Evolutionary conservation across 768 basidiomycete species (phyloP).

Genomic region (Mycena rosella): DNA sequence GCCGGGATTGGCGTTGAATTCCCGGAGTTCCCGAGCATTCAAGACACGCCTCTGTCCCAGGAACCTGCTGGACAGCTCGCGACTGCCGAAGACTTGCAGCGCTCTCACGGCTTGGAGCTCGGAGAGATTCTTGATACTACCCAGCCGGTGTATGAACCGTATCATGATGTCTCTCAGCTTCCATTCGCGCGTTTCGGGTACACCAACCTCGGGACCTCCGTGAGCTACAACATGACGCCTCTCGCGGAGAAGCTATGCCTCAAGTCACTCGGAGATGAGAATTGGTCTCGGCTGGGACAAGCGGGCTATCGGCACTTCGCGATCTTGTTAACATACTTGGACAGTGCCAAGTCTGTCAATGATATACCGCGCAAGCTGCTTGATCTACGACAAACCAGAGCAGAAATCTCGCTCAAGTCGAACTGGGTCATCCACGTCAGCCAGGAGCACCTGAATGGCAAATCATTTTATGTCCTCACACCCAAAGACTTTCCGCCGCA

Average conservation of each 20-base stretch:
- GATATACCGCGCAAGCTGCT: constrained; percentile 8
- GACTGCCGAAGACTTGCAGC: no score
- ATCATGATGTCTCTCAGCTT: no score
- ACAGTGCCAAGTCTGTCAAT: background rate
- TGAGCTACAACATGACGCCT: background rate
- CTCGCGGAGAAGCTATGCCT: background rate
- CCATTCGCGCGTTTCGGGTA: no score
- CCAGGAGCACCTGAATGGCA: background rate
- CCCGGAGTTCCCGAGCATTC: no score
- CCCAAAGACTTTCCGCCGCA: background rate
- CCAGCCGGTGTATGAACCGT: no score
- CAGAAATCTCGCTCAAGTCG: background rate
- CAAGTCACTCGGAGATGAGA: background rate
- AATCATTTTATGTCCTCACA: constrained; percentile 9
- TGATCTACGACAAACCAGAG: constrained; percentile 1
- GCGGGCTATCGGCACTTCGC: background rate
- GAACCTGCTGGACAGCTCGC: no score
- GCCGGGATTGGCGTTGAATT: no score
- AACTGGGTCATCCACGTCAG: background rate
- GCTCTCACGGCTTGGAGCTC: no score
- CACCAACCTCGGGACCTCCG: no score
- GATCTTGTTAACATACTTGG: background rate
- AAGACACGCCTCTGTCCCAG: no score
- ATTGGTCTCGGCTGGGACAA: background rate
- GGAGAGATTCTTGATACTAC: no score